Percentiles rank a stretch among this genome's conserved stretches.
These are phyloP conservation scores for Chlorella sp. DNA, from an alignment of 139 green algal species.

Conservation along the genomic window DNA sequence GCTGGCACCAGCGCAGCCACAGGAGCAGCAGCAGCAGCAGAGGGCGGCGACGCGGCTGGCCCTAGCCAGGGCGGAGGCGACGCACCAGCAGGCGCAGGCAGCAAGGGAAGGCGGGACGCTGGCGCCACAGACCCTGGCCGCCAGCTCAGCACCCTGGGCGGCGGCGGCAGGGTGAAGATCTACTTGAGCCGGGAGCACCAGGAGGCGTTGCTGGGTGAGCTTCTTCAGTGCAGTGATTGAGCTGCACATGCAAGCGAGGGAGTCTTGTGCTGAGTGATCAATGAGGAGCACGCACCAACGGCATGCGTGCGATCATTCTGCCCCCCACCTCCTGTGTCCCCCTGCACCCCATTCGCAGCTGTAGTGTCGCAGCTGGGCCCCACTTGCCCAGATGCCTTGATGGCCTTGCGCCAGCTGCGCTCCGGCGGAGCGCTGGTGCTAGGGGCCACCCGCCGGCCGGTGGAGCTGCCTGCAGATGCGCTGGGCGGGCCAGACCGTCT, in stretches of 20 bases:
- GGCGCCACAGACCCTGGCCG: not conserved
- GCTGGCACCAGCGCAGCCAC: not conserved
- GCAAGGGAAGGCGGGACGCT: not conserved
- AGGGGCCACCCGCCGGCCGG: not conserved
- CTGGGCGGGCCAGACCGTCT: not conserved
- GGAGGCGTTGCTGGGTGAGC: slow-evolving; percentile 31
- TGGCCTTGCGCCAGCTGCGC: slow-evolving; percentile 9
- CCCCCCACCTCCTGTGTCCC: not conserved
- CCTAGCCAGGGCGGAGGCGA: not conserved
- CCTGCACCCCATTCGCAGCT: not conserved
- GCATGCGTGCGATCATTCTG: not conserved
- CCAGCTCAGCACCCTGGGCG: not conserved
- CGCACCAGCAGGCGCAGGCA: not conserved
- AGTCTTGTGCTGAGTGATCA: too few relatives aligned
- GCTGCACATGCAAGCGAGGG: too few relatives aligned
- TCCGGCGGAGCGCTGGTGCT: not conserved
- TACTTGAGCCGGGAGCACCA: slow-evolving; percentile 32
- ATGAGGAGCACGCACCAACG: too few relatives aligned
- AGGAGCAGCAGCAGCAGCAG: not conserved
- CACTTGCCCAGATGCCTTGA: not conserved
- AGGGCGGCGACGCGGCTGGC: not conserved
- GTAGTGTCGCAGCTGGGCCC: slow-evolving; percentile 5
- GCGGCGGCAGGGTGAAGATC: slow-evolving; percentile 26
- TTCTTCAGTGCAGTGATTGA: not conserved
- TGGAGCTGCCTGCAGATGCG: not conserved